These are phyloP conservation scores for Beauveria bassiana DNA, from an alignment of 2,329 filamentous ascomycete genomes.

Conservation along the genomic window DNA sequence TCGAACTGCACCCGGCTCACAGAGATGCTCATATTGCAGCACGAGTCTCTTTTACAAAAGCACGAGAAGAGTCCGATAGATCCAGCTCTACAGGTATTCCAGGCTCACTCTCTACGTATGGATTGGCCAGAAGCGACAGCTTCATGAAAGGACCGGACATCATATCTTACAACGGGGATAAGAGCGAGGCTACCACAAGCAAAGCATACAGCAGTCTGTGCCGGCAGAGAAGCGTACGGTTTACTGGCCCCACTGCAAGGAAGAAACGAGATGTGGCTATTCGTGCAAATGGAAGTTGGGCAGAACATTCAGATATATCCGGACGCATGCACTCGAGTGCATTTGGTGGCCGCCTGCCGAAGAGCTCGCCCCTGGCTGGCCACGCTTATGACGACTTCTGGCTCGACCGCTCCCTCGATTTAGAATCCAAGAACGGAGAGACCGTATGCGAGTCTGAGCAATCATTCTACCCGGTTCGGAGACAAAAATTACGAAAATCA, in stretches of 20 bases:
- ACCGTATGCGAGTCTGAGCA: not conserved
- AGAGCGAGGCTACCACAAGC: conserved; percentile 16
- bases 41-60: conserved; percentile 48
- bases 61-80: conserved; percentile 19
- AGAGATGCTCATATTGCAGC: conserved; percentile 58
- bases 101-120: not conserved
- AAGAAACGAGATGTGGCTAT: conserved; percentile 22
- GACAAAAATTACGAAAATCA: conserved; percentile 33
- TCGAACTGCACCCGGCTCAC: conserved; percentile 41
- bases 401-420: conserved; percentile 1
- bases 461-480: not conserved
- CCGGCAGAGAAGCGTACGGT: conserved; percentile 50
- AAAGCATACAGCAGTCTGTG: conserved; percentile 20
- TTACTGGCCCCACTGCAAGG: conserved; percentile 30
- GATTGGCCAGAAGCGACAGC: conserved; percentile 16
- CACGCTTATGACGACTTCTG: not conserved
- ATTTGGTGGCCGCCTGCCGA: not conserved
- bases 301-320: not conserved
- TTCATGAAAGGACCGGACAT: conserved; percentile 14
- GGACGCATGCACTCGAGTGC: not conserved
- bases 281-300: conserved; percentile 19
- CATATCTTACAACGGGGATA: conserved; percentile 13
- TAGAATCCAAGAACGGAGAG: not conserved
- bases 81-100: not conserved
- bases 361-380: not conserved